Evolutionary conservation across 1,284 basidiomycete species (phyloP), one percentile per base, ranked within the genome.

Genomic region (Ceratobasidium sp.): DNA sequence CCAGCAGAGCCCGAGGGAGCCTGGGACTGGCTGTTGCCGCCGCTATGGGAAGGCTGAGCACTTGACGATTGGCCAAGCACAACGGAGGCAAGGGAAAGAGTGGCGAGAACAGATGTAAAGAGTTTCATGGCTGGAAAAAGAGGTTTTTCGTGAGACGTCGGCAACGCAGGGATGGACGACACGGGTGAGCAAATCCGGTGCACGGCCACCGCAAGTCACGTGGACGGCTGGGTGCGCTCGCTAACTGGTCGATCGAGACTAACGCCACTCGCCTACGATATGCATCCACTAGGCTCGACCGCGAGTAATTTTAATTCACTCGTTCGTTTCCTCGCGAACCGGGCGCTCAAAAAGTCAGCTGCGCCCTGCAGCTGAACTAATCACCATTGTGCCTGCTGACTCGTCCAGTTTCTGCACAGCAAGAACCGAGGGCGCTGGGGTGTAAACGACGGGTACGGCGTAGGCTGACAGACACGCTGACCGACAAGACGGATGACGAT

Each of bases 81-180:
- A 42, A 36, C 30, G 11, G 54, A 46, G 6, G 54, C 66, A 48
- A 59, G 53, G 25, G 66, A 69, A 33, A 69, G 66, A 56, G 51
- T 33, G 36, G 66, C 42, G 18, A 69, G 23, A 33, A 42, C 48
- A 48, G 42, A 56, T 1, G 54, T 28, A 2, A 58, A 23, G 38
- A 59, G 3, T 38, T 40, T 69, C 66, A 69, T 69, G 36, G 38
- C 53, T 44, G 40, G 21, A 40, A 42, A 21, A 21, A 44, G 33
- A 23, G 7, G 16, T 28, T 69, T 48, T n/a, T 44, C 59, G 59
- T 28, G 59, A 12, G 38, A 44, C 59, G 59, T 61, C 42, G 59
- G 42, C 59, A 36, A 46, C 59, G 49, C 21, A n/a, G 59, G 18
- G 59, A 61, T 40, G 30, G 54, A 12, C 33, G 54, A 7, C 25